Conservation (phyloP, 2,329 filamentous ascomycete genomes). For the Trichoderma koningii region DNA sequence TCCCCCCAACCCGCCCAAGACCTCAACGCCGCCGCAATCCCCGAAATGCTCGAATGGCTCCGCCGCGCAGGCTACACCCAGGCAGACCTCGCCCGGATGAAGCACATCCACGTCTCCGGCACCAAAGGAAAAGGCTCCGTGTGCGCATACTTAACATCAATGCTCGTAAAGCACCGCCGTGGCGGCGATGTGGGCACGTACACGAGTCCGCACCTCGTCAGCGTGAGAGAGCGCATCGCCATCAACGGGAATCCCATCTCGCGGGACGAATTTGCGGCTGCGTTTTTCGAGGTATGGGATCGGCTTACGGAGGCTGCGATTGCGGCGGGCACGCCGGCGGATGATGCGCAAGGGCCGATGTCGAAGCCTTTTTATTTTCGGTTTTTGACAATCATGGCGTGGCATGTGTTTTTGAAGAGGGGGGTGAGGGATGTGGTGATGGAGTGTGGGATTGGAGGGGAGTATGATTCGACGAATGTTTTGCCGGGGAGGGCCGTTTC, state of each 20-base stretch:
- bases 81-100: slow-evolving; percentile 46
- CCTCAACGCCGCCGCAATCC: slow-evolving; percentile 73
- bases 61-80: slow-evolving; percentile 70
- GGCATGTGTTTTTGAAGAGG: slow-evolving; percentile 78
- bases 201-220: slow-evolving; percentile 82
- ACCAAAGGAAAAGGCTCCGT: slow-evolving; percentile 95
- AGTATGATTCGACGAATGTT: slow-evolving; percentile 91
- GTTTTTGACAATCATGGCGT: slow-evolving; percentile 83
- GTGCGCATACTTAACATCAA: slow-evolving; percentile 78
- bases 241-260: slow-evolving; percentile 73
- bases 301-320: slow-evolving; percentile 47
- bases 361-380: slow-evolving; percentile 91
- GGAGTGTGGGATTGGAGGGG: slow-evolving; percentile 92
- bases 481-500: slow-evolving; percentile 64
- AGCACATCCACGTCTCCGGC: slow-evolving; percentile 79
- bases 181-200: slow-evolving; percentile 66
- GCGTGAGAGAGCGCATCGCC: slow-evolving; percentile 80
- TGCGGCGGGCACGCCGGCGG: slow-evolving; percentile 39
- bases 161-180: slow-evolving; percentile 56
- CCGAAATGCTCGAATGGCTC: slow-evolving; percentile 81
- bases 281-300: slow-evolving; percentile 87
- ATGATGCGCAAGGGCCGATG: slow-evolving; percentile 54
- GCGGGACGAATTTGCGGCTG: slow-evolving; percentile 68
- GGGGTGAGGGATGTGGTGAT: slow-evolving; percentile 78
- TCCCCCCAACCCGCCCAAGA: slow-evolving; percentile 52